These are phyloP conservation scores for Ochetophila trinervis DNA, from an alignment of 306 rosid genomes.

Conservation along the genomic window DNA sequence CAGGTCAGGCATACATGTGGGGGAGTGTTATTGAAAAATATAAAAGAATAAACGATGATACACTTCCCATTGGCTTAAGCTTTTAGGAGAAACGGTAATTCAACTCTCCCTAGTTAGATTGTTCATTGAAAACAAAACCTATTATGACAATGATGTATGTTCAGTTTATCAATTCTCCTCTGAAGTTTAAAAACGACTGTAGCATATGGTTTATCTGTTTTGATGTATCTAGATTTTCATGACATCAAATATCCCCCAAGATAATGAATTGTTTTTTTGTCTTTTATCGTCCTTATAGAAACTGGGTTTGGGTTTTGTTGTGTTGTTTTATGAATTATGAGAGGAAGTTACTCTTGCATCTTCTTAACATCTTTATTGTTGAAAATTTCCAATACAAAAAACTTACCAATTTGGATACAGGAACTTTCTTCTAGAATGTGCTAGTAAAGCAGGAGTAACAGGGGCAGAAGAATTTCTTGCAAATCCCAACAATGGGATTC, in stretches of 20 bases:
- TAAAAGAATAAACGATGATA: too few relatives aligned
- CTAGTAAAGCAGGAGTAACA: conserved; percentile 65
- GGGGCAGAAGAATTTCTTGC: conserved; percentile 85
- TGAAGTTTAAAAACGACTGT: neutral
- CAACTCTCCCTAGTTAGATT: neutral
- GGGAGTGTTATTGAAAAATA: too few relatives aligned
- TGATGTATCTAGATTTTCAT: too few relatives aligned
- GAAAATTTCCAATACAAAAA: conserved; percentile 17
- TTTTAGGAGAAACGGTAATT: too few relatives aligned
- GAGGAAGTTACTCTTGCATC: neutral
- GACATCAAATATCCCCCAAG: too few relatives aligned
- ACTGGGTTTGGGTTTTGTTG: too few relatives aligned
- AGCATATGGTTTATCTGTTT: neutral
- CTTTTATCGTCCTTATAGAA: too few relatives aligned
- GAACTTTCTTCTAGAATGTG: conserved; percentile 75
- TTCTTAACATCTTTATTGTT: neutral
- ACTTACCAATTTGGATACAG: conserved; percentile 54
- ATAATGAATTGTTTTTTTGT: too few relatives aligned
- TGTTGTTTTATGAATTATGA: too few relatives aligned
- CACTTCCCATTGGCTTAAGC: too few relatives aligned
- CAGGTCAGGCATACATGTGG: too few relatives aligned
- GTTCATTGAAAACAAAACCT: conserved; percentile 1
- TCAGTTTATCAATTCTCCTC: neutral
- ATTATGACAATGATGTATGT: conserved; percentile 2
- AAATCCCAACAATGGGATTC: conserved; percentile 67